Percentiles rank a stretch among this genome's conserved stretches.
phyloP scores from a whole-genome alignment of 1,139 yeast genomes.

The Taphrina pruni region DNA sequence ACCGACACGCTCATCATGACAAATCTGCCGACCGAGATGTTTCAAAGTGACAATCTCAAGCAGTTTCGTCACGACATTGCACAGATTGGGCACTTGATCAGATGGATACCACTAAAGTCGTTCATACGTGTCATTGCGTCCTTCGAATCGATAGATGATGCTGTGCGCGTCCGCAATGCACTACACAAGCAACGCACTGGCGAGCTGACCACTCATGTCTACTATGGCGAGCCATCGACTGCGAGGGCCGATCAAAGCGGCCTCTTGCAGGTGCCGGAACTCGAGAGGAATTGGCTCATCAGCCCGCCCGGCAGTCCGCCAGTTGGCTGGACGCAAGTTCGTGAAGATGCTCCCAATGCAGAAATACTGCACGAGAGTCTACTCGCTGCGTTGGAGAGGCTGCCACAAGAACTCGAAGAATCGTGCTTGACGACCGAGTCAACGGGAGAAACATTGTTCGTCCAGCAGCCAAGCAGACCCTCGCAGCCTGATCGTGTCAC shows the following conservation, averaged over 20 bases:
- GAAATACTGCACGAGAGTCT: slow-evolving; percentile 16
- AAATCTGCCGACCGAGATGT: slow-evolving; percentile 24
- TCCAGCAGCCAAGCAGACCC: no score
- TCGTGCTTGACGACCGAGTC: not conserved
- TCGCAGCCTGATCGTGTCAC: not conserved
- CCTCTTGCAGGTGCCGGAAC: slow-evolving; percentile 52
- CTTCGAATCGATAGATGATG: slow-evolving; percentile 49
- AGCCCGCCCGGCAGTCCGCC: slow-evolving; percentile 59
- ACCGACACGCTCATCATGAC: slow-evolving; percentile 38
- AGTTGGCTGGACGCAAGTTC: slow-evolving; percentile 53
- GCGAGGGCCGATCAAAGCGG: slow-evolving; percentile 36
- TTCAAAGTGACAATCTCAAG: slow-evolving; percentile 2
- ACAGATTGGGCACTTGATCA: not conserved
- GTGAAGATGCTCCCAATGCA: slow-evolving; percentile 53
- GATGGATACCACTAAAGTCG: slow-evolving; percentile 53
- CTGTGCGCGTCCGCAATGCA: slow-evolving; percentile 47
- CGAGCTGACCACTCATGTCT: slow-evolving; percentile 33
- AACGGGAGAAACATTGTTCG: not conserved
- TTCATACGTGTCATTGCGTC: slow-evolving; percentile 53
- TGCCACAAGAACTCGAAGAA: slow-evolving; percentile 8
- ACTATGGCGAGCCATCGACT: slow-evolving; percentile 42
- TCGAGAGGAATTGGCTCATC: slow-evolving; percentile 54
- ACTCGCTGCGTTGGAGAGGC: slow-evolving; percentile 17
- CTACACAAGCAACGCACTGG: slow-evolving; percentile 31
- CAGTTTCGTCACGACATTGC: slow-evolving; percentile 6